Conservation (phyloP, 192 early-diverging fungal genomes). For the Umbelopsis sp. region DNA sequence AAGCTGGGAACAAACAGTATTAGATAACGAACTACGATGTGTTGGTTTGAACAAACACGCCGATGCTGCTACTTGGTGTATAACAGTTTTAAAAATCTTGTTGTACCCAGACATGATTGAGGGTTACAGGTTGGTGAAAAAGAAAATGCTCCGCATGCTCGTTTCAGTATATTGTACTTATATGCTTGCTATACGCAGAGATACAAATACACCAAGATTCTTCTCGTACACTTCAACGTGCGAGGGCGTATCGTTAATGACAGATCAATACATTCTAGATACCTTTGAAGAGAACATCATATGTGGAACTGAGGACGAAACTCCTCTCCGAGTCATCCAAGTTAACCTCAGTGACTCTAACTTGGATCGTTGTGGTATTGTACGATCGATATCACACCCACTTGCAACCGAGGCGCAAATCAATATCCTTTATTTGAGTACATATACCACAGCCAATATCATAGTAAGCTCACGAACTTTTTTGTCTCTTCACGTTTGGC, state of each 20-base stretch:
- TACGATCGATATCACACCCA: constrained; percentile 66
- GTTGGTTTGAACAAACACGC: constrained; percentile 65
- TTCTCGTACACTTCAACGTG: constrained; percentile 68
- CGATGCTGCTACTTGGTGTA: constrained; percentile 52
- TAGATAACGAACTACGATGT: constrained; percentile 54
- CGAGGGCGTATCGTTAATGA: constrained; percentile 70
- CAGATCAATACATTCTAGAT: constrained; percentile 58
- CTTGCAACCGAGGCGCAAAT: constrained; percentile 54
- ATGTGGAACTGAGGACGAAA: constrained; percentile 45
- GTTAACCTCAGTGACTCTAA: constrained; percentile 60
- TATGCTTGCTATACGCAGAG: neutral
- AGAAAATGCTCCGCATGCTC: neutral
- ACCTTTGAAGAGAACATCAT: constrained; percentile 51
- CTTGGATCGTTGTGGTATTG: constrained; percentile 68
- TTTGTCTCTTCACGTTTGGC: neutral
- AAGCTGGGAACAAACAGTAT: constrained; percentile 45
- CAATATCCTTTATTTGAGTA: constrained; percentile 67
- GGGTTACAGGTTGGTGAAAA: constrained; percentile 24
- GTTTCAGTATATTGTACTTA: neutral
- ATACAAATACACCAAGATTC: constrained; percentile 47
- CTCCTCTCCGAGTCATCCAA: constrained; percentile 62
- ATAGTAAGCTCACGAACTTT: constrained; percentile 43
- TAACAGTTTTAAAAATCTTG: constrained; percentile 58
- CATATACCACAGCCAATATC: constrained; percentile 67
- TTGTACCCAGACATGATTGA: constrained; percentile 60